These are phyloP conservation scores for Umbelopsis sp. DNA, from an alignment of 371 early-diverging fungal genomes.

Conservation along the genomic window DNA sequence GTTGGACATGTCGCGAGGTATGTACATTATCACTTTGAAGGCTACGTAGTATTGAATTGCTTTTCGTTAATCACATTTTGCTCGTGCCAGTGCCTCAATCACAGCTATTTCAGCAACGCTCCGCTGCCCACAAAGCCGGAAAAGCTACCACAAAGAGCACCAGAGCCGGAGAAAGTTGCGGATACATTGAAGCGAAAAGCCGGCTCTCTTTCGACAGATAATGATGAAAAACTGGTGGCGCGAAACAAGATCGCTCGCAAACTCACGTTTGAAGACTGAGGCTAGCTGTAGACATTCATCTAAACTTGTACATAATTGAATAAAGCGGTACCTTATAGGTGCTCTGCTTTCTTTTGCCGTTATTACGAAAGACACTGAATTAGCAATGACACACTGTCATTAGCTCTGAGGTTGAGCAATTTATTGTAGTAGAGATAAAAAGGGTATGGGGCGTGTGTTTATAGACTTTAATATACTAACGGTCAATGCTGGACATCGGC, in stretches of 20 bases:
- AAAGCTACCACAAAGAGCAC: constrained; percentile 71
- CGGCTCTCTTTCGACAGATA: constrained; percentile 18
- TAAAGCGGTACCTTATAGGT: too few relatives aligned
- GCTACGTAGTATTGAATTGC: background rate
- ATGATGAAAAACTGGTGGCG: constrained; percentile 15
- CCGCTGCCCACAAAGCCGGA: constrained; percentile 88
- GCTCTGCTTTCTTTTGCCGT: too few relatives aligned
- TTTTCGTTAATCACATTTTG: background rate
- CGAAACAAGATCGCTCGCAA: constrained; percentile 10
- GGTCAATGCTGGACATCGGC: background rate
- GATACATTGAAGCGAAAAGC: constrained; percentile 33
- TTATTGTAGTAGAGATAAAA: constrained; percentile 1
- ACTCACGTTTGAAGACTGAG: background rate
- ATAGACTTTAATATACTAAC: background rate
- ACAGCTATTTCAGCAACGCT: constrained; percentile 88
- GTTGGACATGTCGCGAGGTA: constrained; percentile 87
- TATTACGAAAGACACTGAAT: too few relatives aligned
- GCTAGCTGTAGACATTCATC: background rate
- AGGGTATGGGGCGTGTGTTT: background rate
- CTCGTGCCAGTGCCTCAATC: constrained; percentile 70
- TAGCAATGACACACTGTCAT: too few relatives aligned
- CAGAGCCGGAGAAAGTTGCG: constrained; percentile 32
- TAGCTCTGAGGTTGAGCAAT: too few relatives aligned
- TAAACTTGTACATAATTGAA: constrained; percentile 7
- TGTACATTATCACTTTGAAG: background rate